Evolutionary conservation across 2,329 filamentous ascomycete species (phyloP), one percentile per base, ranked within the genome.

Genomic region (Phymatotrichopsis omnivora): DNA sequence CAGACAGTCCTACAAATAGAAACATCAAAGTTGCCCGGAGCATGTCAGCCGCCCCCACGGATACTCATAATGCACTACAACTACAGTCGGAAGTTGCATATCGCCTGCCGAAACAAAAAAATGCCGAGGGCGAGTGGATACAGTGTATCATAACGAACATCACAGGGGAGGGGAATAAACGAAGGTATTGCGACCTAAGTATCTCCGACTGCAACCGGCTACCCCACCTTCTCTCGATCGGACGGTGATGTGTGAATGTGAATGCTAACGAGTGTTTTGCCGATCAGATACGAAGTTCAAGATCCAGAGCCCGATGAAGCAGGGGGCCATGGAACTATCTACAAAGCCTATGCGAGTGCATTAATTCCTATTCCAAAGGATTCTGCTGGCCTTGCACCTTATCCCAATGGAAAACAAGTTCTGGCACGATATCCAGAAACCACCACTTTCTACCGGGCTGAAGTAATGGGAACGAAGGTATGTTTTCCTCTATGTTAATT

Each of bases 381-480:
- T 54, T 67, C 63, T 51, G 75, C 64, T 2, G 67, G 80, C 3
- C 70, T 81, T 30, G 73, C 81, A 47, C 75, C 81, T 27, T 76
- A 74, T 55, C 58, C 69, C 6, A 65, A 74, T 29, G 80, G 82
- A 33, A 83, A 80, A 60, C 74, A 77, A 34, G 83, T 89, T 7
- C 68, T 89, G 46, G 84, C 84, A 0, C 67, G 85, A 47, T 91
- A 91, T 59, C 84, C 84, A 0, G 79, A 85, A 57, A 89, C 84
- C 1, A 87, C 84, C 1, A 87, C 82, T 0, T 89, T 91, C 58
- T 91, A 91, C 62, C 79, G 82, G 60, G 84, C 84, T 1, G 82
- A 86, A 56, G 83, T 89, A 7, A 81, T 84, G 64, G 78, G 78
- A 27, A 78, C 75, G 68, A 68, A 79, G 66, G 58, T 71, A 68